Evolutionary conservation across 768 basidiomycete genomes (phyloP).

Genomic region (Psilocybe sp.): DNA sequence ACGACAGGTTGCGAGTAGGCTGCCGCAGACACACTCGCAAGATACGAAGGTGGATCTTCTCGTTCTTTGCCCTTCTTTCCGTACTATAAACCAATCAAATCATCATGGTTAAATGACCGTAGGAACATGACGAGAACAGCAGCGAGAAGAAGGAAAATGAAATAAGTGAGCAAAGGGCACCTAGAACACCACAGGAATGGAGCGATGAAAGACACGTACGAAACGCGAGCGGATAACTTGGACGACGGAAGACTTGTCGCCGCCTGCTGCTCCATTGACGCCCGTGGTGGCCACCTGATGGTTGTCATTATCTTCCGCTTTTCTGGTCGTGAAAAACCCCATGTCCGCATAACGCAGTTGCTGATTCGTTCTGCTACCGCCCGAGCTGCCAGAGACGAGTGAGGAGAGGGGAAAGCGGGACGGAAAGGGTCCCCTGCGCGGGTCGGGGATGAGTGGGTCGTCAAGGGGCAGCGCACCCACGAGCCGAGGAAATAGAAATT

Average conservation of each 20-base stretch:
- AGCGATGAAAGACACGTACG: conserved; percentile 35
- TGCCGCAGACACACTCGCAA: conserved; percentile 30
- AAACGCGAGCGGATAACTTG: conserved; percentile 62
- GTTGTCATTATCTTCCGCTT: conserved; percentile 38
- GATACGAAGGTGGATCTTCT: conserved; percentile 34
- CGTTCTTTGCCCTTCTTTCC: conserved; percentile 61
- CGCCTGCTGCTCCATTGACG: conserved; percentile 16
- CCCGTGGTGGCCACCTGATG: conserved; percentile 25
- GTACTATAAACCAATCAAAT: conserved; percentile 36
- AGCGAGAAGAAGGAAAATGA: conserved; percentile 11
- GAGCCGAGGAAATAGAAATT: too few species aligned
- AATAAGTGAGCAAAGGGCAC: conserved; percentile 12
- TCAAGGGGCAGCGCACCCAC: conserved; percentile 5
- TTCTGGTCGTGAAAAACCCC: conserved; percentile 54
- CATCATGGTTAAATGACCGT: background rate
- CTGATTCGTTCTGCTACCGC: background rate
- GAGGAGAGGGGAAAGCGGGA: background rate
- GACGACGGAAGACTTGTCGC: conserved; percentile 44
- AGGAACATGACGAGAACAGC: conserved; percentile 9
- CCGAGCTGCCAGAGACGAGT: background rate
- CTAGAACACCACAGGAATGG: conserved; percentile 3
- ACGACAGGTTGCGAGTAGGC: conserved; percentile 10
- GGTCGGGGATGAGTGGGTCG: background rate
- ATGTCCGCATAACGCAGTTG: conserved; percentile 40
- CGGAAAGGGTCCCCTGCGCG: background rate